These are phyloP conservation scores for Daldinia caldariorum DNA, from an alignment of 495 filamentous ascomycete species.

Conservation along the genomic window DNA sequence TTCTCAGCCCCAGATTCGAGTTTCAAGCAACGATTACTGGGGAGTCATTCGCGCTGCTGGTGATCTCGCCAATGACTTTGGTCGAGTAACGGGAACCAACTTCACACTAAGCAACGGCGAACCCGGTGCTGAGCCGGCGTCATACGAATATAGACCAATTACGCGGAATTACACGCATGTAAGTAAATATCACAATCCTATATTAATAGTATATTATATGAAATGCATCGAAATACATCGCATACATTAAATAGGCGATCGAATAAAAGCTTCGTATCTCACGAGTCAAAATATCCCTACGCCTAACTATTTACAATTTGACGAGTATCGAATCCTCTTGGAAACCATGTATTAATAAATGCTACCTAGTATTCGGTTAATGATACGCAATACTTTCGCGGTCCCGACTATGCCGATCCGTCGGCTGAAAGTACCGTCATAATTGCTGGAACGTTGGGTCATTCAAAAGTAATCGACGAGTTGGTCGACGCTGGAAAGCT, in stretches of 20 bases:
- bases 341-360: neutral
- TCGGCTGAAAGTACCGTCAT: slow-evolving; percentile 63
- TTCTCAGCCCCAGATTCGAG: slow-evolving; percentile 59
- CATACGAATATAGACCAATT: slow-evolving; percentile 56
- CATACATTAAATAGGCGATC: neutral
- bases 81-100: slow-evolving; percentile 70
- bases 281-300: neutral
- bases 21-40: slow-evolving; percentile 67
- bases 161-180: slow-evolving; percentile 60
- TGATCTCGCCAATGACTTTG: slow-evolving; percentile 76
- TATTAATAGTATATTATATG: too few species aligned
- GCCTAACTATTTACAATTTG: neutral
- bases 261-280: neutral
- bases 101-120: slow-evolving; percentile 64
- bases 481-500: slow-evolving; percentile 65
- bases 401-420: slow-evolving; percentile 57
- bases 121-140: slow-evolving; percentile 47
- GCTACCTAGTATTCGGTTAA: slow-evolving; percentile 55
- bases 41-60: slow-evolving; percentile 74
- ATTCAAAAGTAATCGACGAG: slow-evolving; percentile 67
- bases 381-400: slow-evolving; percentile 54
- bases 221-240: neutral
- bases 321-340: too few species aligned
- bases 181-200: slow-evolving; percentile 29
- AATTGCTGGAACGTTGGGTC: slow-evolving; percentile 74